phyloP scores from a whole-genome alignment of 768 basidiomycete genomes.

The Coprinellus aureogranulatus region DNA sequence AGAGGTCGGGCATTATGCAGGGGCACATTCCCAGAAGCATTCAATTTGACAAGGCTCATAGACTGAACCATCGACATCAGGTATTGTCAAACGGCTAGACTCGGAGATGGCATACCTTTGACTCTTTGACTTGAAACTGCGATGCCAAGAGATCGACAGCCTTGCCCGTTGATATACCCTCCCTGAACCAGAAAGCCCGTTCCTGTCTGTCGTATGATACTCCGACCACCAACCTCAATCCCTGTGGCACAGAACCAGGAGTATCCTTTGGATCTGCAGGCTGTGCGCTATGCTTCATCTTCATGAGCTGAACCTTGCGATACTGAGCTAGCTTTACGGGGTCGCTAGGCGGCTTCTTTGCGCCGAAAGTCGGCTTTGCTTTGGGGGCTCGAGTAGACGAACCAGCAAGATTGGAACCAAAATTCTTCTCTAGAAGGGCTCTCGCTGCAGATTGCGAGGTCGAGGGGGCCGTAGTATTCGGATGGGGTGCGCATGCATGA shows the following conservation, averaged over 20 bases:
- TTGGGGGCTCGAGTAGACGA: conserved; percentile 19
- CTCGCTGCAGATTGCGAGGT: conserved; percentile 52
- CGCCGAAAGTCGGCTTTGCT: conserved; percentile 15
- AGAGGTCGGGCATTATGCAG: conserved; percentile 52
- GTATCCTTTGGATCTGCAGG: conserved; percentile 63
- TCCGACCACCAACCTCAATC: conserved; percentile 59
- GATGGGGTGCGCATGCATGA: conserved; percentile 49
- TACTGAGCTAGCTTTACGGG: conserved; percentile 53
- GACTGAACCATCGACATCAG: conserved; percentile 29
- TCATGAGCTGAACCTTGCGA: conserved; percentile 65
- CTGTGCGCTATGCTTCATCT: conserved; percentile 67
- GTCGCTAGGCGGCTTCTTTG: conserved; percentile 40
- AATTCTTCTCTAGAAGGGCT: conserved; percentile 53
- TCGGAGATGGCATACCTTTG: neutral
- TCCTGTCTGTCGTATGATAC: conserved; percentile 37
- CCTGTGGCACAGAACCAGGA: conserved; percentile 41
- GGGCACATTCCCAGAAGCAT: conserved; percentile 22
- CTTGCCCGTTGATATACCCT: conserved; percentile 41
- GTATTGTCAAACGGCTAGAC: conserved; percentile 40
- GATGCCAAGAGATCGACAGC: neutral
- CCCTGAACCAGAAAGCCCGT: conserved; percentile 66
- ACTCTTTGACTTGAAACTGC: neutral
- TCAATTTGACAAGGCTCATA: conserved; percentile 34
- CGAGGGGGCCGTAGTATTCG: conserved; percentile 19
- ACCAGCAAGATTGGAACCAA: conserved; percentile 20